Base-by-base conservation (phyloP, 306 rosid species). In the Cucumis hystrix region DNA sequence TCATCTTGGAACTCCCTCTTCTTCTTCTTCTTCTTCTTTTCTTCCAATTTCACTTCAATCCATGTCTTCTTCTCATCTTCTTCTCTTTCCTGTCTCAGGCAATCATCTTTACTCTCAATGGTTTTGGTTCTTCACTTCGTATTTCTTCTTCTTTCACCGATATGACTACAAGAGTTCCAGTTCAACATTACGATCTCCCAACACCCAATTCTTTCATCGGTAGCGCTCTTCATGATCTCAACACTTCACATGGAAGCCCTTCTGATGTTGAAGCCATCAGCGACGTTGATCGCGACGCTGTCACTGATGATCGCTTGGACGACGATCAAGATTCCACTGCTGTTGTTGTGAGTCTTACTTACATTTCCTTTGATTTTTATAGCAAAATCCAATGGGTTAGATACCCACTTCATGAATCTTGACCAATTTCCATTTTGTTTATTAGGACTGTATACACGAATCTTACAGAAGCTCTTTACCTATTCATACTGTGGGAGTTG, bases 111-210 rank as follows among this genome's bases (percentile, higher is more conserved):
- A 10, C 35, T 5, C 30, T 2, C 28, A 6, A 30, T 23, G 79
- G 20, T 43, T 40, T 11, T 13, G 68, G 14, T 10, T 23, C 18
- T 47, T 1, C 54, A 9, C 8, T 40, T 75, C 55, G 21, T 33
- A 3, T 23, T 75, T 25, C 30, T 54, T 6, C 57, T 59, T 12
- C 20, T 23, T 60, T 25, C 4, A 16, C 3, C 68, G 83, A 54
- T 45, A 92, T 93, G 98, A 87, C 87, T 79, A 64, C 88, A 68
- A 91, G 97, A 90, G 91, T 88, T 90, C 97, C 97, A 70, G 90
- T 89, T 39, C 96, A 91, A 83, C 97, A 90, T 86, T 94, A 91
- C 88, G 87, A 86, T 80, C 92, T 94, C 79, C 86, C 90, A 76
- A 88, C 98, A 7, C 87, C 96, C 18, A 84, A 86, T 77, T 87